These are phyloP conservation scores for Tuber borchii DNA, from an alignment of 495 filamentous ascomycete genomes.

Conservation along the genomic window DNA sequence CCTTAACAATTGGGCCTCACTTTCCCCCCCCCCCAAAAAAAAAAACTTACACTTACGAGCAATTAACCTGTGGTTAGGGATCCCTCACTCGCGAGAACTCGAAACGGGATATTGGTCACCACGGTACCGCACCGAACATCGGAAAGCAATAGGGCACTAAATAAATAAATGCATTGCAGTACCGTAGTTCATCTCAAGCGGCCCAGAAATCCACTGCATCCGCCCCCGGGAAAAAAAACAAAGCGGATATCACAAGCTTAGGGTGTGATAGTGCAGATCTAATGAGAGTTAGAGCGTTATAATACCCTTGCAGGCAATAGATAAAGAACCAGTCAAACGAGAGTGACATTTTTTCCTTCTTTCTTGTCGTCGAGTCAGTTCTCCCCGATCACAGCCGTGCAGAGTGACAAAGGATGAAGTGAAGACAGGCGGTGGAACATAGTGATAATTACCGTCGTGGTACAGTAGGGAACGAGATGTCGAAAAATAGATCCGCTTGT, in stretches of 20 bases:
- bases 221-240: slow-evolving; percentile 20
- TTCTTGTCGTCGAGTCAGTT: background rate
- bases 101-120: background rate
- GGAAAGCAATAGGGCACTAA: background rate
- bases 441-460: background rate
- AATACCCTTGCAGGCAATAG: slow-evolving; percentile 29
- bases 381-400: background rate
- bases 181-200: slow-evolving; percentile 22
- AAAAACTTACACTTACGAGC: background rate
- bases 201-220: slow-evolving; percentile 33
- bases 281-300: slow-evolving; percentile 1
- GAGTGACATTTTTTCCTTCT: background rate
- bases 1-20: background rate
- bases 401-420: background rate
- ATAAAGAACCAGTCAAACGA: background rate
- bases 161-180: slow-evolving; percentile 16
- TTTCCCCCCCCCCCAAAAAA: background rate
- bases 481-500: background rate
- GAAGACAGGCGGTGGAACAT: background rate
- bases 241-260: slow-evolving; percentile 23
- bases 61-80: background rate
- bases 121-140: background rate
- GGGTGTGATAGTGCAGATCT: slow-evolving; percentile 29
- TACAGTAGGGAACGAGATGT: background rate
- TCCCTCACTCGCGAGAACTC: background rate